phyloP scores from a whole-genome alignment of 176 grass and related monocot species.

The Hordeum vulgare region DNA sequence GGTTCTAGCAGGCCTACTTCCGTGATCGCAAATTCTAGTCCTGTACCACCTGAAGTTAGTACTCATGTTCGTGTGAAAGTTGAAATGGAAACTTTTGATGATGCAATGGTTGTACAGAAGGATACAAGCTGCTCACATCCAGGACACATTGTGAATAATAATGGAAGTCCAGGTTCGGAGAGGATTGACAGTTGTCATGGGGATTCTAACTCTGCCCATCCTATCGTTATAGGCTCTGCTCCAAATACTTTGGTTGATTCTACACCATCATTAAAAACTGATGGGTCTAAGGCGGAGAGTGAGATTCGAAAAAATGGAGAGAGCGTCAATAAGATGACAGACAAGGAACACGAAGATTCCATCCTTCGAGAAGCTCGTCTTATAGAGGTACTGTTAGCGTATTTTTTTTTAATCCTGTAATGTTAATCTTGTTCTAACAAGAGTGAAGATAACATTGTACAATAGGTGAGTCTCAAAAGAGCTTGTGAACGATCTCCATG shows the following conservation, averaged over 20 bases:
- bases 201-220: constrained; percentile 8
- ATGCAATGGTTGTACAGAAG: constrained; percentile 24
- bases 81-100: constrained; percentile 36
- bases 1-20: constrained; percentile 4
- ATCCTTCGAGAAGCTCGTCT: constrained; percentile 51
- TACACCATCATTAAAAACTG: constrained; percentile 7
- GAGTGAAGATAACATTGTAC: constrained; percentile 16
- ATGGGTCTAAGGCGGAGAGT: constrained; percentile 8
- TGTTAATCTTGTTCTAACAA: constrained; percentile 25
- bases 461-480: constrained; percentile 56
- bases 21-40: constrained; percentile 15
- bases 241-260: constrained; percentile 14
- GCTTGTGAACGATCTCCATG: constrained; percentile 43
- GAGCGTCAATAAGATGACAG: constrained; percentile 27
- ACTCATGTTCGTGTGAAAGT: constrained; percentile 35
- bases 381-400: constrained; percentile 65
- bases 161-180: constrained; percentile 24
- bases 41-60: constrained; percentile 25
- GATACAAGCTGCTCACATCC: constrained; percentile 8
- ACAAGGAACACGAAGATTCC: constrained; percentile 65
- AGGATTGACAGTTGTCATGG: constrained; percentile 19
- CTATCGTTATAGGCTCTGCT: constrained; percentile 10
- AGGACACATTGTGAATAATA: constrained; percentile 17
- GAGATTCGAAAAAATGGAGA: constrained; percentile 26
- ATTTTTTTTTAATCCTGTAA: not conserved